A percentile compares a stretch with the other conserved stretches of the same genome.
phyloP scores from a whole-genome alignment of 208 protist genomes.

The Acanthamoeba sp. region DNA sequence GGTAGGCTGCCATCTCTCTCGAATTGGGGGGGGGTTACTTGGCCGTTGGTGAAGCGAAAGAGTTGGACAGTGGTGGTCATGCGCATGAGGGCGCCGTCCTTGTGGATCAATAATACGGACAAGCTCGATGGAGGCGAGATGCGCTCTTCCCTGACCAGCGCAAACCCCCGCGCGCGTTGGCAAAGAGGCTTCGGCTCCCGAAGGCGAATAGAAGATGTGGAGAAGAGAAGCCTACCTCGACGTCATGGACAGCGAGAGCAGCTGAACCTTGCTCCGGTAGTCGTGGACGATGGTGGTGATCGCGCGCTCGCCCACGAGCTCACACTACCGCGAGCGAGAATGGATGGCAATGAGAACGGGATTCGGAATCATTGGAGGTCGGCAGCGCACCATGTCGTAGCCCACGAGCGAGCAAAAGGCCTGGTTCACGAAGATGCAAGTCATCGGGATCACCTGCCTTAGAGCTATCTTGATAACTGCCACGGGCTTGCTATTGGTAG shows the following conservation, averaged over 20 bases:
- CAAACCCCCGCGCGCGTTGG: no score
- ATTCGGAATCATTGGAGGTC: neutral
- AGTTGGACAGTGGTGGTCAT: neutral
- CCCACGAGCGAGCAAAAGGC: neutral
- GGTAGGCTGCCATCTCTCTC: no score
- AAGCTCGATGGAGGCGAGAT: neutral
- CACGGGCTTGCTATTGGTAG: neutral
- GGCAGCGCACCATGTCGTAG: neutral
- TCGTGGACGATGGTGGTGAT: neutral
- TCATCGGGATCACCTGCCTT: neutral
- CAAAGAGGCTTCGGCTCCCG: no score
- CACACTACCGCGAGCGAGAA: no score
- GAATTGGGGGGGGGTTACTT: neutral
- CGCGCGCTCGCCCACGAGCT: neutral
- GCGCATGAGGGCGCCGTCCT: slow-evolving; percentile 3
- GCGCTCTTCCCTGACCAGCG: neutral
- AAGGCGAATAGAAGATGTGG: no score
- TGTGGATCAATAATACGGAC: neutral
- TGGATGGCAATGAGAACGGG: no score
- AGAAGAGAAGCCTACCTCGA: neutral
- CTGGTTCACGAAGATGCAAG: neutral
- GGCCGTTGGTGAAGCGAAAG: neutral
- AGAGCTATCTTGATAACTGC: neutral
- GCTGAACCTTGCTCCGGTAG: neutral
- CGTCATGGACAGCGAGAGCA: neutral